These are phyloP conservation scores for Alloascoidea africana DNA, from an alignment of 805 yeast species.

Conservation along the genomic window DNA sequence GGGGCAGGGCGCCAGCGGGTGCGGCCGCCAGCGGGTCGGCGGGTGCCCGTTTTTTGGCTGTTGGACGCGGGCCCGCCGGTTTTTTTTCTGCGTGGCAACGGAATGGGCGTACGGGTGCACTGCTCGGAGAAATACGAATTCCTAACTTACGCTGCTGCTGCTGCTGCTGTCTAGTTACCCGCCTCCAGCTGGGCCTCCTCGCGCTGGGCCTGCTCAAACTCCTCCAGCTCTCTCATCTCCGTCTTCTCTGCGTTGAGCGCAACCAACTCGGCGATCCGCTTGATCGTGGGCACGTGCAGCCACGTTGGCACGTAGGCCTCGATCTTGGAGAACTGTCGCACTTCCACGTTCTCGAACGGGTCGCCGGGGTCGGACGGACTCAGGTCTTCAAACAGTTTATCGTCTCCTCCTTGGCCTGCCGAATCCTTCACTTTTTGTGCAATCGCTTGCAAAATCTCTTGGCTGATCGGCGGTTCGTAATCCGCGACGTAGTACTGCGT, in stretches of 20 bases:
- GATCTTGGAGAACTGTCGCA: slow-evolving; percentile 67
- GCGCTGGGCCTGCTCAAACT: no score
- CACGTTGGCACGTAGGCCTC: slow-evolving; percentile 85
- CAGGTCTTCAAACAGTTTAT: slow-evolving; percentile 17
- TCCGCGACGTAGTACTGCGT: slow-evolving; percentile 85
- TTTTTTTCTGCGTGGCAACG: no score
- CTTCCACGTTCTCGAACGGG: slow-evolving; percentile 62
- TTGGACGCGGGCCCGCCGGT: no score
- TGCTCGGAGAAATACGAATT: no score
- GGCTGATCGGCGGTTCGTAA: slow-evolving; percentile 84
- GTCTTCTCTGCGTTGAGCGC: not conserved
- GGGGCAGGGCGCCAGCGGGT: no score
- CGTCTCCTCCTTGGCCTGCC: not conserved
- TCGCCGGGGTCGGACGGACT: slow-evolving; percentile 62
- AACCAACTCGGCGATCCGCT: slow-evolving; percentile 67
- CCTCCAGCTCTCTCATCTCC: not conserved
- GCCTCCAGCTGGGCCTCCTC: no score
- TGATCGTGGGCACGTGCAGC: slow-evolving; percentile 77
- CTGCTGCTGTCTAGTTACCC: no score
- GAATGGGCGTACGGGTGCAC: no score
- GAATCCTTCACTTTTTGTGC: slow-evolving; percentile 28
- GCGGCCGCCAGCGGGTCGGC: no score
- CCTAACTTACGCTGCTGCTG: no score
- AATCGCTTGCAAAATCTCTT: slow-evolving; percentile 63
- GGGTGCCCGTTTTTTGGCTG: no score